Evolutionary conservation across 2,329 filamentous ascomycete species (phyloP).

Genomic region (Didymella sp.): DNA sequence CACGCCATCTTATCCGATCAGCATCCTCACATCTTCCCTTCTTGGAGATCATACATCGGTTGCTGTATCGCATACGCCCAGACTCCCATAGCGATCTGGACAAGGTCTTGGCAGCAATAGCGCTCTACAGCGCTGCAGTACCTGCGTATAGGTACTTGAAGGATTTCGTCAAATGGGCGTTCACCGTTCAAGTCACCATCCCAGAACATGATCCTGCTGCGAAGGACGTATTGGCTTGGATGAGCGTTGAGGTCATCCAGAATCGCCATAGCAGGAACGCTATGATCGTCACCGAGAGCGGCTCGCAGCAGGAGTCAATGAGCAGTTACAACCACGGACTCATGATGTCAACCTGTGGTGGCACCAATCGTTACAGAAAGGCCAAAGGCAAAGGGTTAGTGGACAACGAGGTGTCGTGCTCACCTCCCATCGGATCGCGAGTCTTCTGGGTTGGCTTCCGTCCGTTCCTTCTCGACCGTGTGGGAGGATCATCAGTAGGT

Average conservation of each 20-base stretch:
- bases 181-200: conserved; percentile 34
- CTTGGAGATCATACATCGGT: conserved; percentile 40
- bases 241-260: conserved; percentile 34
- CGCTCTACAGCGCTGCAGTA: conserved; percentile 32
- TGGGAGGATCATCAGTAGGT: conserved; percentile 11
- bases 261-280: conserved; percentile 31
- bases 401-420: conserved; percentile 10
- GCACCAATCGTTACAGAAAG: background rate
- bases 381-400: background rate
- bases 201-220: conserved; percentile 35
- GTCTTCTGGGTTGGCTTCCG: conserved; percentile 43
- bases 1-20: conserved; percentile 31
- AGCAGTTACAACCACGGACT: background rate
- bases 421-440: conserved; percentile 19
- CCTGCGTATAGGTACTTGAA: conserved; percentile 30
- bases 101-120: conserved; percentile 32
- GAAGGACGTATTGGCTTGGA: conserved; percentile 37
- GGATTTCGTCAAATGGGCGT: conserved; percentile 26
- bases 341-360: background rate
- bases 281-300: conserved; percentile 30
- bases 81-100: conserved; percentile 27
- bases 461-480: conserved; percentile 36
- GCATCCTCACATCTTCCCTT: conserved; percentile 30
- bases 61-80: conserved; percentile 32
- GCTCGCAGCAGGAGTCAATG: conserved; percentile 16